phyloP scores from a whole-genome alignment of 2,329 filamentous ascomycete genomes.

The Penicillium sp. region DNA sequence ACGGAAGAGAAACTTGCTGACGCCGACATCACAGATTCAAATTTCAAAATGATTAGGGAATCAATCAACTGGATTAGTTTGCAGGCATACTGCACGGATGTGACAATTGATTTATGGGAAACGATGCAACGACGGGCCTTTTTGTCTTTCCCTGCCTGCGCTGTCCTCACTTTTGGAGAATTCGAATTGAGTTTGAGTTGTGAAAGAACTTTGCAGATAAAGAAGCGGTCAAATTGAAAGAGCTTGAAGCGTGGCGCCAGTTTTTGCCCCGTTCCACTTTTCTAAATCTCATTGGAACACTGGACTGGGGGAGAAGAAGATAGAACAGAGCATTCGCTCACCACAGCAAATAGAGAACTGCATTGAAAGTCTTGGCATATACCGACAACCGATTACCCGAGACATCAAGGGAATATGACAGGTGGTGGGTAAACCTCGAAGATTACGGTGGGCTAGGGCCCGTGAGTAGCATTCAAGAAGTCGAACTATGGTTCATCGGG shows the following conservation, averaged over 20 bases:
- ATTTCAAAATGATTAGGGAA: too few relatives aligned
- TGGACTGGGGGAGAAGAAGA: background rate
- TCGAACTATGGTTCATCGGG: background rate
- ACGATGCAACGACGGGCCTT: background rate
- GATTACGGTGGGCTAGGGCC: background rate
- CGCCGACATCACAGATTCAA: too few relatives aligned
- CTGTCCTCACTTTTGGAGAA: background rate
- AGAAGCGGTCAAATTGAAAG: slow-evolving; percentile 5
- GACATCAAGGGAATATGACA: background rate
- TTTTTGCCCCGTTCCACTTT: background rate
- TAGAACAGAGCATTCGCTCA: background rate
- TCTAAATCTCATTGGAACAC: background rate
- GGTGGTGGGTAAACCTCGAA: background rate
- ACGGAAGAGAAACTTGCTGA: too few relatives aligned
- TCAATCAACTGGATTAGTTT: too few relatives aligned
- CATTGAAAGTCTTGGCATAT: background rate
- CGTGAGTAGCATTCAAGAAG: background rate
- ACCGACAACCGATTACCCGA: background rate
- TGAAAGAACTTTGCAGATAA: background rate
- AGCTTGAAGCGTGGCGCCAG: slow-evolving; percentile 1
- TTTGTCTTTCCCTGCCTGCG: background rate
- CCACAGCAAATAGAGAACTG: background rate
- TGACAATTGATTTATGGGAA: background rate
- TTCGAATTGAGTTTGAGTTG: too few relatives aligned
- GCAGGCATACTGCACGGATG: too few relatives aligned